Percentiles rank a stretch among this genome's conserved stretches.
Conservation (phyloP, 345 rosid genomes). For the Clausena lansium region DNA sequence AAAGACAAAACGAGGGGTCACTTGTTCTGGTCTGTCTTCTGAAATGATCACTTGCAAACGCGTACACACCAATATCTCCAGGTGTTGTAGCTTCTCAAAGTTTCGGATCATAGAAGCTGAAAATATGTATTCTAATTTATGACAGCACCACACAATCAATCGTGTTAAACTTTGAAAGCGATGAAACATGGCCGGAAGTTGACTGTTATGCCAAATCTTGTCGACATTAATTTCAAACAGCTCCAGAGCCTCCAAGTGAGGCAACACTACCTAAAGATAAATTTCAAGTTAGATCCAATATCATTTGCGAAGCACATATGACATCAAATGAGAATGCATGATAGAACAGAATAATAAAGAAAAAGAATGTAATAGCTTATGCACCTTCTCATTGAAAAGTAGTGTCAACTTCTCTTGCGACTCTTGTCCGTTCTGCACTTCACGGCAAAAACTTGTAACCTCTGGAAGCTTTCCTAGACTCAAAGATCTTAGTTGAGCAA, state of each 20-base stretch:
- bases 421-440: not conserved
- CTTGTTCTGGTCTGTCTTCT: conserved; percentile 9
- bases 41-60: conserved; percentile 3
- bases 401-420: not conserved
- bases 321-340: too few relatives aligned
- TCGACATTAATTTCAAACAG: not conserved
- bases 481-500: not conserved
- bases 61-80: not conserved
- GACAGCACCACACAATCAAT: not conserved
- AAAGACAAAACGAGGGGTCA: conserved; percentile 12
- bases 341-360: not conserved
- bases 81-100: not conserved
- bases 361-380: not conserved
- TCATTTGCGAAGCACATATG: too few relatives aligned
- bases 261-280: conserved; percentile 19
- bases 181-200: not conserved
- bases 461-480: not conserved
- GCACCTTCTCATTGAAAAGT: not conserved
- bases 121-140: not conserved
- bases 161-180: not conserved
- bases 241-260: conserved; percentile 12
- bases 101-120: not conserved
- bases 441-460: not conserved
- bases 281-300: too few relatives aligned
- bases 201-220: conserved; percentile 4